Evolutionary conservation across 1,284 basidiomycete species (phyloP).

Genomic region (Heterobasidion occidentale): DNA sequence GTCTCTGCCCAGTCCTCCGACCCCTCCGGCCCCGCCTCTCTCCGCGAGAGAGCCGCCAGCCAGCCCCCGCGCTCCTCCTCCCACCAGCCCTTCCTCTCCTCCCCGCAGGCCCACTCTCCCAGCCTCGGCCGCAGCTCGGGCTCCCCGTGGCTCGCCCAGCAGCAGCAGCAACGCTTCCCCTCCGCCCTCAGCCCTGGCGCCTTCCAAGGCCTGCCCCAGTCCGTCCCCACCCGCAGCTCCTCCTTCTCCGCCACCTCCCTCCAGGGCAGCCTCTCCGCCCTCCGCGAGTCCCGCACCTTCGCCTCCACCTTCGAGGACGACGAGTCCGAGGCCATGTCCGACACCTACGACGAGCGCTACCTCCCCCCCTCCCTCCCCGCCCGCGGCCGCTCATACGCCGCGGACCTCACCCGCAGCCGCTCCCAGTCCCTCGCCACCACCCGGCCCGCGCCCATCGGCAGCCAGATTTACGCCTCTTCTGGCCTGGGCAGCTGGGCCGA

Average conservation of each 20-base stretch:
- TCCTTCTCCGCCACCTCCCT: constrained; percentile 50
- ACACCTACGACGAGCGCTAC: constrained; percentile 48
- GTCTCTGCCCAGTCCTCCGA: constrained; percentile 32
- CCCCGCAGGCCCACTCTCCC: constrained; percentile 46
- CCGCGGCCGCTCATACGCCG: constrained; percentile 47
- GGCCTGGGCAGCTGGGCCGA: constrained; percentile 47
- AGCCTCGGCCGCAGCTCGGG: constrained; percentile 31
- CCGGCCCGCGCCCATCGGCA: constrained; percentile 41
- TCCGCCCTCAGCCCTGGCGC: constrained; percentile 27
- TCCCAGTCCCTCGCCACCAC: constrained; percentile 61
- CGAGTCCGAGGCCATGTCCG: constrained; percentile 52
- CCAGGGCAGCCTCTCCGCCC: constrained; percentile 48
- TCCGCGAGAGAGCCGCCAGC: constrained; percentile 55
- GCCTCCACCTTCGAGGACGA: constrained; percentile 68
- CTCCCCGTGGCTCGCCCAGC: constrained; percentile 34
- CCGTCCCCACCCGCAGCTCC: constrained; percentile 52
- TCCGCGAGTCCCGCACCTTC: constrained; percentile 54
- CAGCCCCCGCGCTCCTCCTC: constrained; percentile 52
- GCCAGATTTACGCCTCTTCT: constrained; percentile 24
- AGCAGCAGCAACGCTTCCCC: constrained; percentile 26
- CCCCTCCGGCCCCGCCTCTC: constrained; percentile 22
- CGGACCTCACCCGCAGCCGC: constrained; percentile 60
- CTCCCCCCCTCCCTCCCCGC: constrained; percentile 24
- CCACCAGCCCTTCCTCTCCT: constrained; percentile 35
- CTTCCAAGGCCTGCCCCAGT: constrained; percentile 23